phyloP scores from a whole-genome alignment of 2,329 filamentous ascomycete species.

The Colletotrichum shisoi region DNA sequence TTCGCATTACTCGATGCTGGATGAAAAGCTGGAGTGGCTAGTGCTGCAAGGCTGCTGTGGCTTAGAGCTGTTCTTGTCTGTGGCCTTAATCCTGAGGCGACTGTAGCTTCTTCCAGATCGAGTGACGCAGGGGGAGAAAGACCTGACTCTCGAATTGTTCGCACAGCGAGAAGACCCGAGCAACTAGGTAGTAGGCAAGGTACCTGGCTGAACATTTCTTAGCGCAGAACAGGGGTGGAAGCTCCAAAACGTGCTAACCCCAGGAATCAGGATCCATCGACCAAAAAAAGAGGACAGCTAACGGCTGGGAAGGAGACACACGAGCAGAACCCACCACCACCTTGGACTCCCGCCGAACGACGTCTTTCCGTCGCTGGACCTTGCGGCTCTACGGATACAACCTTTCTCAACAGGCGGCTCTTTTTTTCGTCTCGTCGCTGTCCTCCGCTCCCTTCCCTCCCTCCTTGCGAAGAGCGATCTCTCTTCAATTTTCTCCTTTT shows the following conservation, averaged over 20 bases:
- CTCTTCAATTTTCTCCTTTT: constrained; percentile 22
- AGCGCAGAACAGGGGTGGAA: constrained; percentile 37
- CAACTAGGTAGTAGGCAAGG: constrained; percentile 8
- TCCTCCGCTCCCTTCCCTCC: neutral
- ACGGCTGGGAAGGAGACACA: constrained; percentile 41
- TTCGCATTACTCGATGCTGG: constrained; percentile 14
- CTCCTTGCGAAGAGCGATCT: constrained; percentile 8
- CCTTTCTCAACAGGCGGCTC: constrained; percentile 25
- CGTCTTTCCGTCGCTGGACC: constrained; percentile 39
- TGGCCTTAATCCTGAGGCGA: constrained; percentile 20
- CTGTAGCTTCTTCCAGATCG: neutral
- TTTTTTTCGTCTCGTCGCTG: neutral
- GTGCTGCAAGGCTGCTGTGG: constrained; percentile 34
- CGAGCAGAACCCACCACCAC: constrained; percentile 39
- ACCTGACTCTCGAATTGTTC: neutral
- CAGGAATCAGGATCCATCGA: constrained; percentile 39
- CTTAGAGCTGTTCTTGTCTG: neutral
- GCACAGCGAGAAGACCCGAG: constrained; percentile 2
- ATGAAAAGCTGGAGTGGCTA: constrained; percentile 32
- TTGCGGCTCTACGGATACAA: constrained; percentile 26
- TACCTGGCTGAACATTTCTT: constrained; percentile 23
- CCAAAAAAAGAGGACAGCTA: constrained; percentile 45
- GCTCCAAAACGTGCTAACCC: constrained; percentile 39
- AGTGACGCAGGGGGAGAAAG: constrained; percentile 18
- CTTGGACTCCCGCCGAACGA: constrained; percentile 33